Conservation (phyloP, 2,329 filamentous ascomycete species). For the Pezicula radicicola region DNA sequence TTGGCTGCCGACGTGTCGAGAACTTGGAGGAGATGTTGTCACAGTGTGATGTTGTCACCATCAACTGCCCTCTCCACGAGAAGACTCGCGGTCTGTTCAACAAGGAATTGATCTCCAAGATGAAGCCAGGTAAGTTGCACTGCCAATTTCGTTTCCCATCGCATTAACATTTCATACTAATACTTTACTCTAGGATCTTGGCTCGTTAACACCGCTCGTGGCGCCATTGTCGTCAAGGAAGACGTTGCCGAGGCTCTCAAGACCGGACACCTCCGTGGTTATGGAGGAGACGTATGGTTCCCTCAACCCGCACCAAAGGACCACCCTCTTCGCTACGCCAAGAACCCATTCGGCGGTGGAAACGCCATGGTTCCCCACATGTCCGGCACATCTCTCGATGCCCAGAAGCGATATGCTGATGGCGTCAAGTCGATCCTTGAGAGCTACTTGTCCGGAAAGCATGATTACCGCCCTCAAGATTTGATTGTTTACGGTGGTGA, state of each 20-base stretch:
- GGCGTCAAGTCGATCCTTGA: slow-evolving; percentile 88
- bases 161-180: not conserved
- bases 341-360: slow-evolving; percentile 93
- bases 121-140: slow-evolving; percentile 90
- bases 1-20: slow-evolving; percentile 87
- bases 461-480: slow-evolving; percentile 88
- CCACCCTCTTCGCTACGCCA: slow-evolving; percentile 86
- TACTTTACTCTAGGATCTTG: slow-evolving; percentile 66
- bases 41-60: slow-evolving; percentile 96
- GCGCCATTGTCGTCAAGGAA: slow-evolving; percentile 99
- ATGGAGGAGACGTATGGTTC: slow-evolving; percentile 86
- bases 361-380: slow-evolving; percentile 99
- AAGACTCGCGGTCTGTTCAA: slow-evolving; percentile 96
- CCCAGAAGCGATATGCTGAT: slow-evolving; percentile 86
- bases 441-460: slow-evolving; percentile 82
- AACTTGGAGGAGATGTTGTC: slow-evolving; percentile 88
- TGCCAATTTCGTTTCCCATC: slow-evolving; percentile 61
- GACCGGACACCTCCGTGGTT: slow-evolving; percentile 84
- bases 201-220: slow-evolving; percentile 98
- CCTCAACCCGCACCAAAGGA: slow-evolving; percentile 93
- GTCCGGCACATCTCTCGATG: slow-evolving; percentile 97
- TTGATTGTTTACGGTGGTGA: slow-evolving; percentile 87
- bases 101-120: slow-evolving; percentile 97
- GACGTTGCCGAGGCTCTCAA: slow-evolving; percentile 94
- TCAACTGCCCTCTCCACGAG: slow-evolving; percentile 99